These are phyloP conservation scores for Pichia sp. DNA, from an alignment of 1,139 yeast genomes.

Conservation along the genomic window DNA sequence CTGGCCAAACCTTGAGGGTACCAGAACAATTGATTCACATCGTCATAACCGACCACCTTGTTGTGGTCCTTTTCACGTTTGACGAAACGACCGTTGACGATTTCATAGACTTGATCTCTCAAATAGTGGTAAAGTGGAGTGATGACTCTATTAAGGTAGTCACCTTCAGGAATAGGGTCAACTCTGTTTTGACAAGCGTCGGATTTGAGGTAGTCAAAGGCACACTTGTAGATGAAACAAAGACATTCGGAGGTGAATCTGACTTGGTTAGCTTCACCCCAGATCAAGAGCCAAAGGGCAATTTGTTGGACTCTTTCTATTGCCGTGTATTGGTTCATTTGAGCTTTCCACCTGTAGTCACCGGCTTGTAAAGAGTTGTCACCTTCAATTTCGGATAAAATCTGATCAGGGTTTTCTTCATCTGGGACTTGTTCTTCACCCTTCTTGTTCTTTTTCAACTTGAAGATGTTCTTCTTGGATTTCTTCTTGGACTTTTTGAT, in stretches of 20 bases:
- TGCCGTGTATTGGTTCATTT: slow-evolving; percentile 53
- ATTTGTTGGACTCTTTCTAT: slow-evolving; percentile 61
- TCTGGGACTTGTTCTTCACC: slow-evolving; percentile 38
- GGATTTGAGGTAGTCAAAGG: slow-evolving; percentile 68
- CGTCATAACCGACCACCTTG: slow-evolving; percentile 93
- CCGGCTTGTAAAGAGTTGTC: slow-evolving; percentile 52
- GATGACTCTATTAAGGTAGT: slow-evolving; percentile 83
- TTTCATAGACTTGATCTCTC: slow-evolving; percentile 93
- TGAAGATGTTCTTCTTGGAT: slow-evolving; percentile 27
- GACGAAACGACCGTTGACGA: slow-evolving; percentile 89
- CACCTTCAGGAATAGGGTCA: slow-evolving; percentile 95
- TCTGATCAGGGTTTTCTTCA: slow-evolving; percentile 34
- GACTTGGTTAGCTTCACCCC: slow-evolving; percentile 7
- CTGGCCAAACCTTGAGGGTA: slow-evolving; percentile 98
- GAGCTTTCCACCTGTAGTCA: slow-evolving; percentile 58
- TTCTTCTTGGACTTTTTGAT: slow-evolving; percentile 35
- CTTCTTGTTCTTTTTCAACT: slow-evolving; percentile 44
- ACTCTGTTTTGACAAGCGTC: slow-evolving; percentile 87
- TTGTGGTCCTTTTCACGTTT: slow-evolving; percentile 97
- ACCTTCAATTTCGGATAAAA: slow-evolving; percentile 53
- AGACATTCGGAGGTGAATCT: slow-evolving; percentile 62
- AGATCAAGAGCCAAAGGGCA: slow-evolving; percentile 44
- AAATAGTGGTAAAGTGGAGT: slow-evolving; percentile 89
- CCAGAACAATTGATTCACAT: slow-evolving; percentile 97
- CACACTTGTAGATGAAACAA: slow-evolving; percentile 77